Percentiles rank a stretch among this genome's conserved stretches.
Conservation (phyloP, 2,329 filamentous ascomycete genomes). For the Fusarium keratoplasticum region DNA sequence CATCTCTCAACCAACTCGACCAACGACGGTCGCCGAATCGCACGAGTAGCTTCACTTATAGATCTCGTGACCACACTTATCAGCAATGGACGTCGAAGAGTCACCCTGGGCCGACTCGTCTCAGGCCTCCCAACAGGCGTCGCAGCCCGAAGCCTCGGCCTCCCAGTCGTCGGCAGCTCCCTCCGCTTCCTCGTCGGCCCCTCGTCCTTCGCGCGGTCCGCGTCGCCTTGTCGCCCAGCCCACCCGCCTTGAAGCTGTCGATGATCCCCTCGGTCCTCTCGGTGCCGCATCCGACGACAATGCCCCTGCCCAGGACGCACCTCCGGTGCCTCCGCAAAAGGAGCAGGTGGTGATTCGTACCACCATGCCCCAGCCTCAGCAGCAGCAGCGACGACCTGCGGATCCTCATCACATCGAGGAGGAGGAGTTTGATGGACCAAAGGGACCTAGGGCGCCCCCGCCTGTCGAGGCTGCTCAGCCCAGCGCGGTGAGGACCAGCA, state of each 20-base stretch:
- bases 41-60: conserved; percentile 13
- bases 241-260: conserved; percentile 81
- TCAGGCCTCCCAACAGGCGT: conserved; percentile 49
- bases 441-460: conserved; percentile 72
- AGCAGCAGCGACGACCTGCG: conserved; percentile 58
- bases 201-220: conserved; percentile 60
- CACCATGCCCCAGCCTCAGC: conserved; percentile 60
- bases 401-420: conserved; percentile 77
- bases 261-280: conserved; percentile 81
- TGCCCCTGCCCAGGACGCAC: conserved; percentile 59
- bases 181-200: conserved; percentile 47
- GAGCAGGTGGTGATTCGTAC: conserved; percentile 72
- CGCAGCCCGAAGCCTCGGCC: conserved; percentile 44
- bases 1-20: conserved; percentile 24
- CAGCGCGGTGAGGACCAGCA: conserved; percentile 63
- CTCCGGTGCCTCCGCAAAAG: conserved; percentile 77
- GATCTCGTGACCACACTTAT: conserved; percentile 9
- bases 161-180: conserved; percentile 46
- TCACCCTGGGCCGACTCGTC: conserved; percentile 65
- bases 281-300: conserved; percentile 70
- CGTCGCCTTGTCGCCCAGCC: conserved; percentile 79
- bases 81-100: conserved; percentile 63
- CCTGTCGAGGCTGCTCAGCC: conserved; percentile 70
- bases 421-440: conserved; percentile 69
- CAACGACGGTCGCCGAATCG: conserved; percentile 7